phyloP scores from a whole-genome alignment of 1,284 basidiomycete genomes.

The Puccinia brachypodii region DNA sequence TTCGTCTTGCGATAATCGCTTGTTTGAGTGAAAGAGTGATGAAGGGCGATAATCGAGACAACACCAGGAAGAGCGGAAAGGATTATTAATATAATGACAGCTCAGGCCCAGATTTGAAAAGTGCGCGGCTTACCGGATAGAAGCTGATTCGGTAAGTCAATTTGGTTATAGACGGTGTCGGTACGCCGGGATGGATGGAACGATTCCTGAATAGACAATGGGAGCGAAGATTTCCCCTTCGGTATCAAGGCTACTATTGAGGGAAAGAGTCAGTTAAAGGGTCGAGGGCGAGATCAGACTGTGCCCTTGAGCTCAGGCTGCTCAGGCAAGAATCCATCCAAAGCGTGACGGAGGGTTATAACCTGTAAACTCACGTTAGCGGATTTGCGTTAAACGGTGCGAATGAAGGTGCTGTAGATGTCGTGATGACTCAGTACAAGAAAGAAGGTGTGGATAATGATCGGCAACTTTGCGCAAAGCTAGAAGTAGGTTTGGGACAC shows the following conservation, averaged over 20 bases:
- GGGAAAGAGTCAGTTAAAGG: constrained; percentile 3
- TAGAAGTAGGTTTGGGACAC: constrained; percentile 12
- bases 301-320: neutral
- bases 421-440: constrained; percentile 13
- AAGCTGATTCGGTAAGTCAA: neutral
- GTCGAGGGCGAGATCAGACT: neutral
- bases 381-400: constrained; percentile 15
- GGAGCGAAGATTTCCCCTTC: neutral
- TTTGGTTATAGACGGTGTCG: neutral
- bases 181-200: neutral
- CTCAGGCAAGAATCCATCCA: neutral
- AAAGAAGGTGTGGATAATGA: neutral
- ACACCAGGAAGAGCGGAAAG: neutral
- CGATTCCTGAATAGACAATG: neutral
- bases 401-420: neutral
- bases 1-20: neutral
- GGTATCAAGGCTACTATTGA: neutral
- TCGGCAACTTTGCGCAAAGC: neutral
- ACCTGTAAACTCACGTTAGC: constrained; percentile 16
- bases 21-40: neutral
- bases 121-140: constrained; percentile 13
- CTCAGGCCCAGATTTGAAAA: neutral
- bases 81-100: neutral
- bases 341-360: neutral
- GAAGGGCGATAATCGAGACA: neutral